A percentile compares a stretch with the other conserved stretches of the same genome.
phyloP scores from a whole-genome alignment of 257 asterid genomes.

The Scutellaria minor region DNA sequence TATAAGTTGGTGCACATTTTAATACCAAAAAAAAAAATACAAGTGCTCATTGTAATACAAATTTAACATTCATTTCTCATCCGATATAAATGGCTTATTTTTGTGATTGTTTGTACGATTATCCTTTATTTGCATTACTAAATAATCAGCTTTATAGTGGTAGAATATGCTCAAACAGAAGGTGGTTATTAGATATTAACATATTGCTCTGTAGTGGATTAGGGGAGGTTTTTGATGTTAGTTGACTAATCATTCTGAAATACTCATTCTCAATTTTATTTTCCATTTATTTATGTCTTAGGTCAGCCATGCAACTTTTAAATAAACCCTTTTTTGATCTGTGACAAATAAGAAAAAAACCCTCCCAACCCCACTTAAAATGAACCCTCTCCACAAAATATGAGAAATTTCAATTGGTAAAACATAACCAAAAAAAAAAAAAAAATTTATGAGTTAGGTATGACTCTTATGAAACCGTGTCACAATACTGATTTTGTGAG shows the following conservation, averaged over 20 bases:
- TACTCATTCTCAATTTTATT: slow-evolving; percentile 1
- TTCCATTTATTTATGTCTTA: slow-evolving; percentile 2
- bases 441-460: not conserved
- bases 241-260: slow-evolving; percentile 49
- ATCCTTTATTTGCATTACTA: not conserved
- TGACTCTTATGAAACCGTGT: too few relatives aligned
- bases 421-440: not conserved
- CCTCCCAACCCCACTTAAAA: slow-evolving; percentile 3
- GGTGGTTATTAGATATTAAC: not conserved
- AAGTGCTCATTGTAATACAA: too few relatives aligned
- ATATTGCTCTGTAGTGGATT: slow-evolving; percentile 49
- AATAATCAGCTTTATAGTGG: not conserved
- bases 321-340: slow-evolving; percentile 23
- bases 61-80: too few relatives aligned
- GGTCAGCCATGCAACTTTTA: slow-evolving; percentile 14
- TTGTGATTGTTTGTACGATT: not conserved
- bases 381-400: not conserved
- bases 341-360: not conserved
- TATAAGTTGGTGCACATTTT: not conserved
- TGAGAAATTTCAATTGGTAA: not conserved
- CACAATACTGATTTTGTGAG: too few relatives aligned
- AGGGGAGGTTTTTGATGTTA: slow-evolving; percentile 50
- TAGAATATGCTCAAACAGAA: not conserved
- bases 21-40: too few relatives aligned
- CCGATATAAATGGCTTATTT: not conserved